These are phyloP conservation scores for Cryptococcus sp. DNA, from an alignment of 1,284 basidiomycete species.

Conservation along the genomic window DNA sequence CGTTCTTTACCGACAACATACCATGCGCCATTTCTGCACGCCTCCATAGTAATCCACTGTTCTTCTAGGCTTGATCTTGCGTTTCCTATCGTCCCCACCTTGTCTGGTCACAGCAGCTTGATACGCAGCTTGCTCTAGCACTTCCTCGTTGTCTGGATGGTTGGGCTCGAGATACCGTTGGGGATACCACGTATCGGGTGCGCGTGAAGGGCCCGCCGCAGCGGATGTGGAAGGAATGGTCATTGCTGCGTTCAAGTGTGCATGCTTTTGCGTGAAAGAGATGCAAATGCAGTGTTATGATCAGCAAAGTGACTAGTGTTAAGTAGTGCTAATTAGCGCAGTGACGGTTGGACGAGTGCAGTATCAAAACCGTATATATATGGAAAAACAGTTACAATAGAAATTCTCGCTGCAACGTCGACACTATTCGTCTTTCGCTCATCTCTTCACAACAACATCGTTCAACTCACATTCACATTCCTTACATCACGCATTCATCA, in stretches of 20 bases:
- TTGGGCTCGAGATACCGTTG: slow-evolving; percentile 56
- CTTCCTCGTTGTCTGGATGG: slow-evolving; percentile 72
- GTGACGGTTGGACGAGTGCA: too few relatives aligned
- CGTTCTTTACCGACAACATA: slow-evolving; percentile 53
- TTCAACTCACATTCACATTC: too few relatives aligned
- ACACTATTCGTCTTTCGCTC: too few relatives aligned
- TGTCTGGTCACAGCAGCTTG: slow-evolving; percentile 61
- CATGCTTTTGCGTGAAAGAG: not conserved
- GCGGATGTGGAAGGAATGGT: not conserved
- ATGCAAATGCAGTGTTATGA: too few relatives aligned
- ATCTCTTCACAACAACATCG: too few relatives aligned
- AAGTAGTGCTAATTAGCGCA: not conserved
- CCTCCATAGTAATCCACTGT: slow-evolving; percentile 94
- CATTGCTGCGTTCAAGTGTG: not conserved
- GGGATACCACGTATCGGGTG: slow-evolving; percentile 55
- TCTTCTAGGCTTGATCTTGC: slow-evolving; percentile 86
- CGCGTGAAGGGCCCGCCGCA: slow-evolving; percentile 37
- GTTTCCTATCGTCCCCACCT: slow-evolving; percentile 59
- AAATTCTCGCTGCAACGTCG: too few relatives aligned
- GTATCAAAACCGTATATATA: too few relatives aligned
- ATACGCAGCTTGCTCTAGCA: slow-evolving; percentile 72
- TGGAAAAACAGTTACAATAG: too few relatives aligned
- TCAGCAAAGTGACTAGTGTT: too few relatives aligned
- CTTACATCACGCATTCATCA: too few relatives aligned
- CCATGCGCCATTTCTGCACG: slow-evolving; percentile 77